A percentile compares a stretch with the other conserved stretches of the same genome.
These are phyloP conservation scores for Cladobotryum mycophilum DNA, from an alignment of 2,329 filamentous ascomycete genomes.

Conservation along the genomic window DNA sequence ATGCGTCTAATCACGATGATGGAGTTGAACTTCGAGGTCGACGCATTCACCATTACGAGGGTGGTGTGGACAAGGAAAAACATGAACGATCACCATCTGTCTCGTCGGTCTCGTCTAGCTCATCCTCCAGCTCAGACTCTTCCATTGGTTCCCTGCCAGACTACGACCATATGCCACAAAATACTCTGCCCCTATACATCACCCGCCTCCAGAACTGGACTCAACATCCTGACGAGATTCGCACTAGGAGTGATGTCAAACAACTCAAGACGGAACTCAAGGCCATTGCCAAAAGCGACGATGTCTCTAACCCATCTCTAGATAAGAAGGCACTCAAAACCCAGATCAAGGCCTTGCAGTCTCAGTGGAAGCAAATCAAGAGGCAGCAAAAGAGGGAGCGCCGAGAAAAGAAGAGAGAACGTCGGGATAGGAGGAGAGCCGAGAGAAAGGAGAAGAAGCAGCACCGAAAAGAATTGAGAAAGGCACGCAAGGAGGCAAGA, in stretches of 20 bases:
- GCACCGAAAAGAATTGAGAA: slow-evolving; percentile 24
- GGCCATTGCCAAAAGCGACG: slow-evolving; percentile 26
- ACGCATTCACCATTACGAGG: background rate
- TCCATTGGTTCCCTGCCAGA: slow-evolving; percentile 50
- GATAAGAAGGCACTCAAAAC: slow-evolving; percentile 32
- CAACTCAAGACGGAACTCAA: slow-evolving; percentile 39
- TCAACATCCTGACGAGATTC: slow-evolving; percentile 40
- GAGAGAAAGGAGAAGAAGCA: slow-evolving; percentile 29
- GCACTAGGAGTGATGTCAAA: slow-evolving; percentile 40
- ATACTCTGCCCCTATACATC: slow-evolving; percentile 42
- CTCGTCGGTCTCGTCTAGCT: slow-evolving; percentile 28
- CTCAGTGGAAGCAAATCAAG: slow-evolving; percentile 35
- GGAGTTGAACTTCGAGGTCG: slow-evolving; percentile 3
- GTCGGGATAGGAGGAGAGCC: slow-evolving; percentile 22
- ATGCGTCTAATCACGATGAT: background rate
- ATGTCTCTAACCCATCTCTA: background rate
- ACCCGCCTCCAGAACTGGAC: slow-evolving; percentile 43
- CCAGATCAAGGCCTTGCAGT: slow-evolving; percentile 39
- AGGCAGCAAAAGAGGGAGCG: slow-evolving; percentile 25
- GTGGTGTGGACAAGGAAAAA: slow-evolving; percentile 11
- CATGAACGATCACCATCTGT: slow-evolving; percentile 27
- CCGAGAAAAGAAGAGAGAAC: slow-evolving; percentile 26
- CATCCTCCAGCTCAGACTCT: slow-evolving; percentile 29
- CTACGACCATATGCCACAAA: slow-evolving; percentile 43
- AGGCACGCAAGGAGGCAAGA: slow-evolving; percentile 24